These are phyloP conservation scores for Pseudogymnoascus sp. DNA, from an alignment of 2,329 filamentous ascomycete genomes.

Conservation along the genomic window DNA sequence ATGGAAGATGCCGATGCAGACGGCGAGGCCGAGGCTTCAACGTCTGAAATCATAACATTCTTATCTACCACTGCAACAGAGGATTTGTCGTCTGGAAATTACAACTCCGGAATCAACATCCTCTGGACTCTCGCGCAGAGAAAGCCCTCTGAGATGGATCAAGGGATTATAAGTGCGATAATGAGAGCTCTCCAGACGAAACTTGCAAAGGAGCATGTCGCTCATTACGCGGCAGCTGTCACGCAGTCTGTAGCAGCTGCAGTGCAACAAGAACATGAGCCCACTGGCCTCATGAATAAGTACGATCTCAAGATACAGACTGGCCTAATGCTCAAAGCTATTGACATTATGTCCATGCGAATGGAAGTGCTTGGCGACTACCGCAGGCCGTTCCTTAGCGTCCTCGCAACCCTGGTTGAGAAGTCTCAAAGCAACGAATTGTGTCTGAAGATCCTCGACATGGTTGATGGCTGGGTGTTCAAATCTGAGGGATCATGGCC, in stretches of 20 bases:
- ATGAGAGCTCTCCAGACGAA: slow-evolving; percentile 94
- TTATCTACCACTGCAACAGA: slow-evolving; percentile 83
- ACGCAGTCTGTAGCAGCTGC: slow-evolving; percentile 39
- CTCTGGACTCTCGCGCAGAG: slow-evolving; percentile 85
- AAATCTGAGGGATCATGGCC: slow-evolving; percentile 91
- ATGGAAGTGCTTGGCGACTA: slow-evolving; percentile 93
- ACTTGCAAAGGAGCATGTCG: slow-evolving; percentile 88
- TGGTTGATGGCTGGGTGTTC: slow-evolving; percentile 97
- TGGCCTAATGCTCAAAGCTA: slow-evolving; percentile 86
- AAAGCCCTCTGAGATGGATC: slow-evolving; percentile 80
- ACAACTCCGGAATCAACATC: slow-evolving; percentile 84
- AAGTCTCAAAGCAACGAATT: slow-evolving; percentile 82
- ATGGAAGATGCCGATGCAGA: slow-evolving; percentile 78
- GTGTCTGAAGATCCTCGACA: slow-evolving; percentile 85
- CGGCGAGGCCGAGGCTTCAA: slow-evolving; percentile 71
- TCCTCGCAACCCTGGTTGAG: slow-evolving; percentile 89
- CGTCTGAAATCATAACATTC: slow-evolving; percentile 80
- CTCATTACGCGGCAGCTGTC: slow-evolving; percentile 57
- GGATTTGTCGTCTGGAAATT: slow-evolving; percentile 71
- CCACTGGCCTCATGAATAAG: slow-evolving; percentile 54
- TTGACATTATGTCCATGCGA: slow-evolving; percentile 83
- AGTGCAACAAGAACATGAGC: slow-evolving; percentile 43
- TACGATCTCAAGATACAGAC: slow-evolving; percentile 87
- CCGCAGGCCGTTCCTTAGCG: slow-evolving; percentile 86
- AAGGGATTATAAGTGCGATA: slow-evolving; percentile 69